Evolutionary conservation across 2,329 filamentous ascomycete genomes (phyloP), one percentile per base, ranked within the genome.

Genomic region (Beauveria rudraprayagi): DNA sequence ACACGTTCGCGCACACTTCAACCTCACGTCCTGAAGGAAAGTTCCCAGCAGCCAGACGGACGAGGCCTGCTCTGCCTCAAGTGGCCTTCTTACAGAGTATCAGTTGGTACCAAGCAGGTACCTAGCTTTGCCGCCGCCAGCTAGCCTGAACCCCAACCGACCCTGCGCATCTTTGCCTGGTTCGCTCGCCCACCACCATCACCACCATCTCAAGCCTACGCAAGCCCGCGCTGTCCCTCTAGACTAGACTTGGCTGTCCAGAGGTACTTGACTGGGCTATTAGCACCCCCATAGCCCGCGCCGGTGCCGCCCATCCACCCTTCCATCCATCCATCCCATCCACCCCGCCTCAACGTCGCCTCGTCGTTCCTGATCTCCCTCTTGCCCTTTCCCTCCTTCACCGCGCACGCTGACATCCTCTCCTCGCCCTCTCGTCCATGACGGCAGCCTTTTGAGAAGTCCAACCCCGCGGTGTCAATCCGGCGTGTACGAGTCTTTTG

Each of bases 401-500:
- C 61, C 58, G 63, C 63, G 62, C 65, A 65, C 66, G 66, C 69
- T 74, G 65, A 72, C 69, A 59, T 60, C 60, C 66, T 61, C 22
- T 63, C 66, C 69, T 72, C 68, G 70, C 60, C 66, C 68, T 17
- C 70, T 53, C 14, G 69, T 70, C 68, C 69, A 75, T 74, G 73
- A 70, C 66, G 71, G 66, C 68, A 73, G 72, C 65, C 65, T 65
- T 67, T 66, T 73, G 48, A 58, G 48, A 41, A 71, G 66, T 68
- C 63, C 65, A 63, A 67, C 62, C 65, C 61, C 65, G 61, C 66
- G 68, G 66, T 69, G 71, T 71, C 71, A 75, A 73, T 73, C 70
- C 67, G 71, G 72, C 72, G 67, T 73, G 70, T 70, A 71, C 68
- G 64, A 75, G 69, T 70, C 74, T 74, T 56, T 56, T 67, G 65